Conservation (phyloP, 2,329 filamentous ascomycete species). For the Hypoxylon sp. region DNA sequence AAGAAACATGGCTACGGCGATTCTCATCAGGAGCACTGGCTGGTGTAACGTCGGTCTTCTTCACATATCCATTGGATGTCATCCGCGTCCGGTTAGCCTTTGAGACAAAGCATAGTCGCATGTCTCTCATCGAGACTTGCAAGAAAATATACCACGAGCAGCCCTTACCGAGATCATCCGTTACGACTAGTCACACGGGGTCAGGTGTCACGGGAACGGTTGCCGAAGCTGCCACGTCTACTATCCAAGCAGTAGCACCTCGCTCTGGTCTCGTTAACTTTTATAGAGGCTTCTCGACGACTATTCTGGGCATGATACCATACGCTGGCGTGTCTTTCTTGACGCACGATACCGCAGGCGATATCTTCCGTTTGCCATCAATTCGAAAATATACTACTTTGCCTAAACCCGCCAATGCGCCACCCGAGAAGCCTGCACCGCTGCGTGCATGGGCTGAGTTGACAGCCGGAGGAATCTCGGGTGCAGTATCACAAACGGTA, state of each 20-base stretch:
- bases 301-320: constrained; percentile 93
- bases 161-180: constrained; percentile 60
- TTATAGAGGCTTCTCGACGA: constrained; percentile 93
- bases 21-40: constrained; percentile 81
- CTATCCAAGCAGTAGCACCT: constrained; percentile 69
- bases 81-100: constrained; percentile 94
- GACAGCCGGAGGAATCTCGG: constrained; percentile 85
- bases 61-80: constrained; percentile 95
- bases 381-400: constrained; percentile 83
- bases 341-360: constrained; percentile 91
- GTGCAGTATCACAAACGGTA: constrained; percentile 89
- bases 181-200: constrained; percentile 51
- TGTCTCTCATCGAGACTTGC: constrained; percentile 82
- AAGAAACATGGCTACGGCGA: constrained; percentile 83
- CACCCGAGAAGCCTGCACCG: constrained; percentile 75
- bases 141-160: constrained; percentile 88
- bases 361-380: constrained; percentile 79
- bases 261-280: constrained; percentile 86
- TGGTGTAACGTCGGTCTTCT: constrained; percentile 92
- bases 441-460: constrained; percentile 91
- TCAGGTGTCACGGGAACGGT: constrained; percentile 55
- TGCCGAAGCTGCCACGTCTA: constrained; percentile 60
- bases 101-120: constrained; percentile 85
- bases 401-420: constrained; percentile 69
- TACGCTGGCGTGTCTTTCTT: constrained; percentile 97